A percentile compares a stretch with the other conserved stretches of the same genome.
phyloP scores from a whole-genome alignment of 1,284 basidiomycete genomes.

The Apiotrichum mycotoxinovorans region DNA sequence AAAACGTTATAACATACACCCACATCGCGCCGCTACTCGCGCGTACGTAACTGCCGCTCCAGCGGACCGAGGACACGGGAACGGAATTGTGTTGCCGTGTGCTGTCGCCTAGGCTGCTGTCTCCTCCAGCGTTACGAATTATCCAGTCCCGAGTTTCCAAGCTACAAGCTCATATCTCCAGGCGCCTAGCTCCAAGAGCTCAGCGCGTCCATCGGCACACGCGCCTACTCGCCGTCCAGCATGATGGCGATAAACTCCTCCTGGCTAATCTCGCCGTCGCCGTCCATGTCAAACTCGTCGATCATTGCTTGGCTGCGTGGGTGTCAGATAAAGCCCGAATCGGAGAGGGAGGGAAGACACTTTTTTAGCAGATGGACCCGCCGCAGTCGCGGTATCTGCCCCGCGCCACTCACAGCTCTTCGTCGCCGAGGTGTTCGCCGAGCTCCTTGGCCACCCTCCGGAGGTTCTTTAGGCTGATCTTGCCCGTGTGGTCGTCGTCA shows the following conservation, averaged over 20 bases:
- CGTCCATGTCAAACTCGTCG: constrained; percentile 98
- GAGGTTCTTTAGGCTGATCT: constrained; percentile 87
- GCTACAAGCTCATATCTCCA: background rate
- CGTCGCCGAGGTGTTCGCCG: constrained; percentile 91
- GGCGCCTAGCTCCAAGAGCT: background rate
- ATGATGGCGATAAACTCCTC: constrained; percentile 69
- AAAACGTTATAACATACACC: background rate
- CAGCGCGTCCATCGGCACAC: background rate
- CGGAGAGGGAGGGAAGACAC: no score
- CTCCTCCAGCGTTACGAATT: no score
- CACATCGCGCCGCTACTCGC: background rate
- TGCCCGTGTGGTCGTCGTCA: constrained; percentile 93
- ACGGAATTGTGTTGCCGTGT: no score
- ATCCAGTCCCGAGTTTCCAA: no score
- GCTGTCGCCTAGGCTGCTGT: no score
- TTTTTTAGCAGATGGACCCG: no score
- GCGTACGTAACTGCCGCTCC: no score
- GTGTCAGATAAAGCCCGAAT: background rate
- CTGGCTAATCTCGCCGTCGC: constrained; percentile 92
- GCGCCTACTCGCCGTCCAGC: constrained; percentile 74
- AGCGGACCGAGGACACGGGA: no score
- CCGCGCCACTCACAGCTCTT: constrained; percentile 91
- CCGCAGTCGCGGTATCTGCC: no score
- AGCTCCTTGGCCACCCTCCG: constrained; percentile 94
- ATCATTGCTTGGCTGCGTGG: constrained; percentile 97